Evolutionary conservation across 202 grass and related monocot species (phyloP).

Genomic region (Bolboschoenoplectus hybrid): DNA sequence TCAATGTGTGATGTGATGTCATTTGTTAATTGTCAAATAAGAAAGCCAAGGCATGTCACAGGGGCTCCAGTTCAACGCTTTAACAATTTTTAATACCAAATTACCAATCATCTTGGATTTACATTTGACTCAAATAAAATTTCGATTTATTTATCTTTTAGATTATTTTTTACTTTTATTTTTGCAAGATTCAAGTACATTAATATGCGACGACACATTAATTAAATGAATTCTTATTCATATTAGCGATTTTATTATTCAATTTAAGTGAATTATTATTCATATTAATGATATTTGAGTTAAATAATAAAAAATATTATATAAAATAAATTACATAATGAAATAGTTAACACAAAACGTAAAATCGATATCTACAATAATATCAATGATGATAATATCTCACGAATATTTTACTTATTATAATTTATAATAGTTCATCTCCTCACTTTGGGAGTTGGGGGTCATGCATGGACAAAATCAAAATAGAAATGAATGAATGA

Average conservation of each 20-base stretch:
- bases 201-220: no score
- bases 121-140: neutral
- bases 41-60: neutral
- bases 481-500: neutral
- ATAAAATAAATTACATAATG: no score
- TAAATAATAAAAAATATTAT: neutral
- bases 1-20: neutral
- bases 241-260: neutral
- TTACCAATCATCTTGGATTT: neutral
- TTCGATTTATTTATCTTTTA: neutral
- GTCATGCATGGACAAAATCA: neutral
- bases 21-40: neutral
- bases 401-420: no score
- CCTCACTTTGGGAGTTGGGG: constrained; percentile 13
- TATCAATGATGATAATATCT: no score
- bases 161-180: neutral
- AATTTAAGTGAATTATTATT: neutral
- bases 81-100: constrained; percentile 13
- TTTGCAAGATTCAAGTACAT: no score
- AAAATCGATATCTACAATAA: no score
- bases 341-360: no score
- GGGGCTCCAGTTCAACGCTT: neutral
- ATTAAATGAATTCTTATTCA: neutral
- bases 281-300: neutral
- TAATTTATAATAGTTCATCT: neutral